Base-by-base conservation (phyloP, 176 grass and related monocot genomes). In the Leersia perrieri region DNA sequence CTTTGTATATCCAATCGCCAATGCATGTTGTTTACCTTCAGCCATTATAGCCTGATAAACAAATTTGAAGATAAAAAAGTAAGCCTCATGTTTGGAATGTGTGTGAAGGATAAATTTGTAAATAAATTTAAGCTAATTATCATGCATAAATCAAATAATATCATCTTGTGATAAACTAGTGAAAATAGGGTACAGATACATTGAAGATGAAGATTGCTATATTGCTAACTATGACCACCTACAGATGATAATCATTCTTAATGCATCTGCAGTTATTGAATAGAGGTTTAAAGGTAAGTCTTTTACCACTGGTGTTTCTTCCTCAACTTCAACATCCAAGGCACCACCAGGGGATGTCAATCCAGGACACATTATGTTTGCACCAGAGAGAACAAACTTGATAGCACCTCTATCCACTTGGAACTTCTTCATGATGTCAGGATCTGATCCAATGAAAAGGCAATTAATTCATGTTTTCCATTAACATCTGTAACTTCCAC, bases 321-420 rank as follows among this genome's bases (percentile, higher is more conserved):
- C 82, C 78, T 82, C 81, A 0, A 95, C 93, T 86, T 91, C 90
- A 11, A 84, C 85, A 84, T 99, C 87, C 79, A 99, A 82, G 39
- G 4, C 30, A 68, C 96, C 96, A 72, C 96, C 96, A 70, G 96
- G 90, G 9, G 96, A 99, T 45, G 96, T 95, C 32, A 99, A 80
- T 76, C 96, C 93, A 68, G 96, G 93, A 63, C 96, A 99, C 96
- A 99, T 99, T 82, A 99, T 95, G 73, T 99, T 99, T 57, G 96
- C 96, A 79, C 96, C 93, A 84, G 96, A 94, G 63, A 99, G 90
- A 83, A 99, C 96, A 90, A 95, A 95, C 84, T 95, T 99, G 66
- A 99, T 99, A 64, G 96, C 96, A 66, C 92, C 92, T 89, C 92
- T 93, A 33, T 99, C 96, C 63, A 99, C 93, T 87, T 95, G 93